Evolutionary conservation across 225 moss, liverwort and hornwort species (phyloP).

Genomic region (Polytrichum commune): DNA sequence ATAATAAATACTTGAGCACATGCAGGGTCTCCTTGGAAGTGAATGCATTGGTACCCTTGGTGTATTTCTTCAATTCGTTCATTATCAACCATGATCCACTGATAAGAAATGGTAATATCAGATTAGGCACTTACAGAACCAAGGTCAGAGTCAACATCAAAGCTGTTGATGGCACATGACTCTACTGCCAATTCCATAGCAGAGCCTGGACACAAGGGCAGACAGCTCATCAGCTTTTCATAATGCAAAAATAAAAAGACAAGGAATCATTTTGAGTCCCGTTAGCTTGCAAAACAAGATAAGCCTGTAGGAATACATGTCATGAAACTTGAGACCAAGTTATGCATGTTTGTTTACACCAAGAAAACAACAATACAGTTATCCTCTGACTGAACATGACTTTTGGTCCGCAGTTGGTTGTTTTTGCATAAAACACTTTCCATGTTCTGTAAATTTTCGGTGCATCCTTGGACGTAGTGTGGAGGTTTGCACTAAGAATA

Average conservation of each 20-base stretch:
- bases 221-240: background rate
- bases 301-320: too few species aligned
- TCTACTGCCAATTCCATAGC: conserved; percentile 55
- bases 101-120: conserved; percentile 8
- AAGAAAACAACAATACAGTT: too few species aligned
- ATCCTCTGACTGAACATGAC: too few species aligned
- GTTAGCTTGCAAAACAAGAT: too few species aligned
- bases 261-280: background rate
- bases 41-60: background rate
- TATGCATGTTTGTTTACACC: too few species aligned
- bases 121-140: conserved; percentile 41
- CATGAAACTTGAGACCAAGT: too few species aligned
- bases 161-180: conserved; percentile 56
- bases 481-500: too few species aligned
- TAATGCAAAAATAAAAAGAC: too few species aligned
- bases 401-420: too few species aligned
- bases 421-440: too few species aligned
- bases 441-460: too few species aligned
- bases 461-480: too few species aligned
- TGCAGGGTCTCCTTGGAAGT: background rate
- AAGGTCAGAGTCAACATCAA: conserved; percentile 63
- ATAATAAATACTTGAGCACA: background rate
- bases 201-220: conserved; percentile 23
- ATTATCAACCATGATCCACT: background rate
- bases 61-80: background rate